A percentile compares a stretch with the other conserved stretches of the same genome.
Conservation (phyloP, 306 rosid species). For the Cucurbita argyrosperma region DNA sequence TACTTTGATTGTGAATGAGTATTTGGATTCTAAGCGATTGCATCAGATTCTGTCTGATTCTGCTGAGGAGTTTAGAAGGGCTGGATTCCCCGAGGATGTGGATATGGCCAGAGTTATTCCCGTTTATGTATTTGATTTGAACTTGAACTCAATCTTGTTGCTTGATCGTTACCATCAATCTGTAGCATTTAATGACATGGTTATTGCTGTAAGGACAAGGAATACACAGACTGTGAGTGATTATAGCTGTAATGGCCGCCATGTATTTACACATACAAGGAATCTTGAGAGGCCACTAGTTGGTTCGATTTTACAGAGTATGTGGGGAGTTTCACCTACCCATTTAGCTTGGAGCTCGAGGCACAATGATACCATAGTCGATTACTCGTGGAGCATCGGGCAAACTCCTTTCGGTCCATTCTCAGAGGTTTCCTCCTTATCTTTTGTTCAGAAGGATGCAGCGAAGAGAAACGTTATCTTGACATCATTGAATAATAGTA, state of each 20-base stretch:
- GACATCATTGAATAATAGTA: constrained; percentile 58
- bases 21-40: constrained; percentile 79
- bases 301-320: constrained; percentile 85
- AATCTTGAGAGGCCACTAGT: constrained; percentile 79
- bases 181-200: constrained; percentile 90
- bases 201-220: constrained; percentile 79
- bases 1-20: constrained; percentile 87
- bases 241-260: constrained; percentile 78
- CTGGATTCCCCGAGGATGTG: constrained; percentile 57
- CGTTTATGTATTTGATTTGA: constrained; percentile 83
- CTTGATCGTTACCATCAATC: constrained; percentile 87
- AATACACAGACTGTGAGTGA: constrained; percentile 85
- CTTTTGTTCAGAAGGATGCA: constrained; percentile 93
- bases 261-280: constrained; percentile 55
- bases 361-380: constrained; percentile 75
- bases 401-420: constrained; percentile 96
- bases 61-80: constrained; percentile 53
- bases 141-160: constrained; percentile 27
- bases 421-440: constrained; percentile 49
- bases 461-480: constrained; percentile 70
- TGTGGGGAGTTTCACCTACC: constrained; percentile 98
- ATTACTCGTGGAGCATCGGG: constrained; percentile 94
- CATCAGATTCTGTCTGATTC: constrained; percentile 73
- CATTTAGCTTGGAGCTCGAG: constrained; percentile 76
- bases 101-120: constrained; percentile 64